A percentile compares a stretch with the other conserved stretches of the same genome.
phyloP scores from a whole-genome alignment of 352 stramenopile species.

The Pythium phragmiticola region DNA sequence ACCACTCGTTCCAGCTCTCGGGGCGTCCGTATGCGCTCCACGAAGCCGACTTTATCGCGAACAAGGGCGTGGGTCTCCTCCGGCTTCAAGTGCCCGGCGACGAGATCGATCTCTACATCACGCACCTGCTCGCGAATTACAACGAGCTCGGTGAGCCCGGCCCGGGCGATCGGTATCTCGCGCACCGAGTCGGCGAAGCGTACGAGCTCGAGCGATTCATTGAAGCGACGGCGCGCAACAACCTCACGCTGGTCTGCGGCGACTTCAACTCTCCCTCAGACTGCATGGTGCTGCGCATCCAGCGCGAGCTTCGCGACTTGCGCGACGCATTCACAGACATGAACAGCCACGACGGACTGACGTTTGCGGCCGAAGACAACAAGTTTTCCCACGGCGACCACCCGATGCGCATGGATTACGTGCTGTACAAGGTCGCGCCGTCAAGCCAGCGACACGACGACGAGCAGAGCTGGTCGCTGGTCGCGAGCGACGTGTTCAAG shows the following conservation, averaged over 20 bases:
- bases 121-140: conserved; percentile 79
- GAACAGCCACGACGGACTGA: conserved; percentile 60
- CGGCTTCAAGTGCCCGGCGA: conserved; percentile 57
- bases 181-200: conserved; percentile 61
- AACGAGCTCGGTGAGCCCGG: conserved; percentile 66
- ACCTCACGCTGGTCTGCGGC: conserved; percentile 62
- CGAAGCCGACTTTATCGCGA: conserved; percentile 78
- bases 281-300: conserved; percentile 65
- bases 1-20: conserved; percentile 76
- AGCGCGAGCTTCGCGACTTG: conserved; percentile 46
- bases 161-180: conserved; percentile 61
- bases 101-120: conserved; percentile 76
- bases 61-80: conserved; percentile 72
- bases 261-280: conserved; percentile 84
- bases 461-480: conserved; percentile 41
- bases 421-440: conserved; percentile 61
- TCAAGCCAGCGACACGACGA: background rate
- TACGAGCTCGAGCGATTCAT: conserved; percentile 82
- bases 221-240: conserved; percentile 48
- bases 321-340: conserved; percentile 74
- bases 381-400: conserved; percentile 79
- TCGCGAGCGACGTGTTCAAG: conserved; percentile 71
- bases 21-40: conserved; percentile 77
- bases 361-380: conserved; percentile 78
- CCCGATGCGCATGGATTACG: conserved; percentile 85